phyloP scores from a whole-genome alignment of 805 yeast genomes.

The Millerozyma miso region DNA sequence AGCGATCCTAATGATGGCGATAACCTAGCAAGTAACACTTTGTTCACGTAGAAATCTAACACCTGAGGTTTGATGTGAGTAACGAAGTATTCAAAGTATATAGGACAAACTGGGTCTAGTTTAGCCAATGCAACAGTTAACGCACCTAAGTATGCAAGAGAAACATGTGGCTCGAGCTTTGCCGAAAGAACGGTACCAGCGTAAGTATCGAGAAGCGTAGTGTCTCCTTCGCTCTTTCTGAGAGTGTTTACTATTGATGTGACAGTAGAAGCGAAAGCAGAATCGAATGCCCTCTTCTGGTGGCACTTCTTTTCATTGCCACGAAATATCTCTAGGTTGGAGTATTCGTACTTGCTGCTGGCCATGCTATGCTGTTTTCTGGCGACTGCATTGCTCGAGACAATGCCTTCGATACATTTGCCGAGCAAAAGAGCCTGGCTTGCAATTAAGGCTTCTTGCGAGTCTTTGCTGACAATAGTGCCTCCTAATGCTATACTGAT shows the following conservation, averaged over 20 bases:
- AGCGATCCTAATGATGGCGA: constrained; percentile 34
- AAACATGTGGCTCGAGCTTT: constrained; percentile 1
- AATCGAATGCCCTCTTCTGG: constrained; percentile 20
- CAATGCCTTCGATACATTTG: constrained; percentile 9
- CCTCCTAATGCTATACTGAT: constrained; percentile 19
- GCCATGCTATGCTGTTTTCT: not conserved
- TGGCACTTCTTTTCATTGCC: constrained; percentile 4
- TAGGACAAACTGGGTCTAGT: constrained; percentile 22
- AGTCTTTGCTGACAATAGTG: not conserved
- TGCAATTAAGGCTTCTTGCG: constrained; percentile 11
- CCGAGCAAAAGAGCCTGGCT: constrained; percentile 38
- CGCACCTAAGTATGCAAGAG: constrained; percentile 20
- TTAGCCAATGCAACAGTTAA: constrained; percentile 19
- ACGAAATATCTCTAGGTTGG: not conserved
- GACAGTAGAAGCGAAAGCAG: constrained; percentile 29
- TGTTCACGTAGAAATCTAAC: constrained; percentile 26
- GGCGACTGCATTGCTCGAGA: not conserved
- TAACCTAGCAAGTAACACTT: constrained; percentile 43
- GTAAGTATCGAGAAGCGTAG: not conserved
- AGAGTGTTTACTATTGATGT: constrained; percentile 14
- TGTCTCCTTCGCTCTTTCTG: not conserved
- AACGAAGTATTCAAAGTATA: constrained; percentile 12
- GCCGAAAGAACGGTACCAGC: not conserved
- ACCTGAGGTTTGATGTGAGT: constrained; percentile 6
- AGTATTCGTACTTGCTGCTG: constrained; percentile 2